Evolutionary conservation across 371 early-diverging fungal genomes (phyloP).

Genomic region (Apophysomyces trapeziformis): DNA sequence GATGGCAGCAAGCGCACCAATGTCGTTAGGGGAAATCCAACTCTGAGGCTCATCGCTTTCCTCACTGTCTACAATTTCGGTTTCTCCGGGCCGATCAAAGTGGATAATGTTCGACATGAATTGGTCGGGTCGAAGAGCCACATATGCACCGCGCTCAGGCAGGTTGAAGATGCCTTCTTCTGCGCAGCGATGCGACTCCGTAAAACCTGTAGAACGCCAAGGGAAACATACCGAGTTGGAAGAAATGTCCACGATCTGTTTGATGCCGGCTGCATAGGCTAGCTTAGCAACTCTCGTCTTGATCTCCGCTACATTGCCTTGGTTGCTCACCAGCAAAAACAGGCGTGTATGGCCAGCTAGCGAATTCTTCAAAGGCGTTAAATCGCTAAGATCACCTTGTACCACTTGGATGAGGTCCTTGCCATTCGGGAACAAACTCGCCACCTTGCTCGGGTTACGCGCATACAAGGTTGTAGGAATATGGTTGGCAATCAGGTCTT

Average conservation of each 20-base stretch:
- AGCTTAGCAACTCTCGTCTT: conserved; percentile 18
- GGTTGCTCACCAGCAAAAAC: conserved; percentile 22
- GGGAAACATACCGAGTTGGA: conserved; percentile 18
- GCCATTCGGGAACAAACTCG: not conserved
- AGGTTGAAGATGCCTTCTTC: conserved; percentile 22
- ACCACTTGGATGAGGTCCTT: conserved; percentile 8
- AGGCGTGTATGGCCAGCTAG: conserved; percentile 37
- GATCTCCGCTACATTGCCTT: not conserved
- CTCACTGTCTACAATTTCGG: not conserved
- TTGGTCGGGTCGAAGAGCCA: conserved; percentile 16
- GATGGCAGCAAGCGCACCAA: conserved; percentile 9
- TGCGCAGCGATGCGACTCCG: conserved; percentile 3
- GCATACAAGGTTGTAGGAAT: conserved; percentile 18
- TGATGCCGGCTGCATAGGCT: conserved; percentile 38
- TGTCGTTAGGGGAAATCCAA: conserved; percentile 19
- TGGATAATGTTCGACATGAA: conserved; percentile 23
- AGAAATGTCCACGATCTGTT: conserved; percentile 41
- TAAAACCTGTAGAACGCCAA: conserved; percentile 17
- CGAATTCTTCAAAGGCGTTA: conserved; percentile 21
- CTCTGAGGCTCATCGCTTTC: not conserved
- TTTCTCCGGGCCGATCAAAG: not conserved
- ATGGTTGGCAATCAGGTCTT: conserved; percentile 16
- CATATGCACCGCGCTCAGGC: conserved; percentile 21
- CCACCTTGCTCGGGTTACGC: conserved; percentile 21
- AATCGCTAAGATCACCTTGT: conserved; percentile 31